phyloP scores from a whole-genome alignment of 148 eudicot species.

The Fagopyrum esculentum region DNA sequence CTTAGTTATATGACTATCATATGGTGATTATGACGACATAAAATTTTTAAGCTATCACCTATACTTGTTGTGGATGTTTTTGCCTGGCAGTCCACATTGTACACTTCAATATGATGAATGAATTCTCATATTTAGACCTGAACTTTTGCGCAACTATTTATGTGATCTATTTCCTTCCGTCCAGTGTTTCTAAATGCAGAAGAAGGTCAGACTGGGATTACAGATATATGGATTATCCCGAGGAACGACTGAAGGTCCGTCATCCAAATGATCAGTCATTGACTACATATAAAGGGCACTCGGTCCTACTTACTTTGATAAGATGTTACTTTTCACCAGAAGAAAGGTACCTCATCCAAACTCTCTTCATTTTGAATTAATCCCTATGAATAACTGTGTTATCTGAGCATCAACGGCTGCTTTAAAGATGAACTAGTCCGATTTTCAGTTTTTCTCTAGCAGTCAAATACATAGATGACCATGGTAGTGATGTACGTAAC shows the following conservation, averaged over 20 bases:
- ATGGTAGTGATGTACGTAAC: neutral
- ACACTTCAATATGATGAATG: neutral
- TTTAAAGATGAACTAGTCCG: neutral
- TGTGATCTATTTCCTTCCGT: constrained; percentile 5
- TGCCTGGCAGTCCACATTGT: neutral
- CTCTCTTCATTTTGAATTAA: neutral
- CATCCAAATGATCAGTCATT: constrained; percentile 76
- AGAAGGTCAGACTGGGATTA: constrained; percentile 62
- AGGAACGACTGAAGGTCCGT: constrained; percentile 30
- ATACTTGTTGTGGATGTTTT: neutral
- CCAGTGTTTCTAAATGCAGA: constrained; percentile 30
- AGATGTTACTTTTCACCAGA: constrained; percentile 91
- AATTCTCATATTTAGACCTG: neutral
- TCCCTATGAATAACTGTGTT: neutral
- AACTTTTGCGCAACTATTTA: neutral
- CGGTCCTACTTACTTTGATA: constrained; percentile 80
- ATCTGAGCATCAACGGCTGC: neutral
- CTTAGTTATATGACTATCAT: neutral
- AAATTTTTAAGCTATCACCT: neutral
- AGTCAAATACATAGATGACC: neutral
- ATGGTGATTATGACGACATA: neutral
- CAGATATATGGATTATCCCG: constrained; percentile 83
- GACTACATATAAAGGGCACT: constrained; percentile 78
- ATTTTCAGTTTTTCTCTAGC: neutral
- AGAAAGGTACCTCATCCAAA: constrained; percentile 36